Evolutionary conservation across 768 basidiomycete species (phyloP).

Genomic region (Mycena haematopus): DNA sequence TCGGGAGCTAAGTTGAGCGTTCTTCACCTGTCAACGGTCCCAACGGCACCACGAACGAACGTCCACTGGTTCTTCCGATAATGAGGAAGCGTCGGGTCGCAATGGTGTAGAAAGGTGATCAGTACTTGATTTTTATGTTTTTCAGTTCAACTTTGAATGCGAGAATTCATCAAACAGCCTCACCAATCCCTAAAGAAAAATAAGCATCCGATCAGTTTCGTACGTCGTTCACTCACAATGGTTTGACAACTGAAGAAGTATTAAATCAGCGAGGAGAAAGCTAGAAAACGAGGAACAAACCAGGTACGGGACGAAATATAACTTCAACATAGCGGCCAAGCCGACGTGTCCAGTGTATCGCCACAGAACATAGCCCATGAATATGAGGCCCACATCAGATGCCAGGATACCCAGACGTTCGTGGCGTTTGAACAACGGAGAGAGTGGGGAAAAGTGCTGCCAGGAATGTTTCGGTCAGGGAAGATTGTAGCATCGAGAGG

Average conservation of each 20-base stretch:
- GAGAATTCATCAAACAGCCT: slow-evolving; percentile 39
- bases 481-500: not conserved
- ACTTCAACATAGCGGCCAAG: not conserved
- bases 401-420: not conserved
- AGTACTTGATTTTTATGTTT: too few species aligned
- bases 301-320: slow-evolving; percentile 28
- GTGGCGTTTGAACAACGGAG: slow-evolving; percentile 1
- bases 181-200: slow-evolving; percentile 37
- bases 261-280: not conserved
- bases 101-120: slow-evolving; percentile 61
- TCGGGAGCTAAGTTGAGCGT: too few species aligned
- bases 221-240: slow-evolving; percentile 41
- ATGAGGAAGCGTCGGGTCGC: slow-evolving; percentile 63
- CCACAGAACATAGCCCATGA: not conserved
- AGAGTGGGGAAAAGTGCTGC: slow-evolving; percentile 8
- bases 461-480: not conserved
- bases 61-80: slow-evolving; percentile 63
- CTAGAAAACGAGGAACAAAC: slow-evolving; percentile 31
- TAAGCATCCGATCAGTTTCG: not conserved
- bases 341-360: not conserved
- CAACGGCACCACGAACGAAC: slow-evolving; percentile 57
- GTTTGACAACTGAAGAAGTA: slow-evolving; percentile 6
- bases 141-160: too few species aligned
- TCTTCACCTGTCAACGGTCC: too few species aligned
- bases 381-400: not conserved